phyloP scores from a whole-genome alignment of 2,329 filamentous ascomycete species.

The Monilinia polystroma region DNA sequence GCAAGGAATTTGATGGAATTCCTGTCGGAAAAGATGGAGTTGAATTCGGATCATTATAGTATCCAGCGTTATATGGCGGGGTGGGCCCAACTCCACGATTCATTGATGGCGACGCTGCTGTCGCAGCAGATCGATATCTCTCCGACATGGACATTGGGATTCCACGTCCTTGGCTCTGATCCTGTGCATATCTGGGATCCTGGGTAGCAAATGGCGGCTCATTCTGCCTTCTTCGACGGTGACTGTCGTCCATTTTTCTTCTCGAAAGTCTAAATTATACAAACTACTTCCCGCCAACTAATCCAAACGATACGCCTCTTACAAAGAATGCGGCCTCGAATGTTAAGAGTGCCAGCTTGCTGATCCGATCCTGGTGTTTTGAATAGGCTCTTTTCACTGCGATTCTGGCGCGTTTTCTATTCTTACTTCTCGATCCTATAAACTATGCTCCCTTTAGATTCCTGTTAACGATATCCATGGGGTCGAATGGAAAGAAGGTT shows the following conservation, averaged over 20 bases:
- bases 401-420: constrained; percentile 14
- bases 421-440: constrained; percentile 13
- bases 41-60: constrained; percentile 53
- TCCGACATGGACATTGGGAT: constrained; percentile 39
- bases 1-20: constrained; percentile 42
- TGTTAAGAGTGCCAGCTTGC: constrained; percentile 64
- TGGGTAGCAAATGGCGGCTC: constrained; percentile 64
- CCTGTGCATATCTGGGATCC: constrained; percentile 51
- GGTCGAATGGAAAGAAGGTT: background rate
- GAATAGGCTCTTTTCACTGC: background rate
- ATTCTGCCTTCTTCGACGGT: constrained; percentile 71
- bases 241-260: constrained; percentile 75
- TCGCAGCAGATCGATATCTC: constrained; percentile 50
- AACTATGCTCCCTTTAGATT: background rate
- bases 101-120: constrained; percentile 48
- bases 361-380: constrained; percentile 34
- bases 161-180: constrained; percentile 35
- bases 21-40: constrained; percentile 48
- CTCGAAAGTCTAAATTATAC: constrained; percentile 45
- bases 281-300: constrained; percentile 55
- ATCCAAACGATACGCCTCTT: constrained; percentile 63
- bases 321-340: constrained; percentile 61
- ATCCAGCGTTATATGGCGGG: constrained; percentile 54
- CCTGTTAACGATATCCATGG: constrained; percentile 11
- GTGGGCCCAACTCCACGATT: constrained; percentile 48